Percentiles rank a stretch among this genome's conserved stretches.
These are phyloP conservation scores for Phyllostachys edulis DNA, from an alignment of 176 grass and related monocot genomes.

Conservation along the genomic window DNA sequence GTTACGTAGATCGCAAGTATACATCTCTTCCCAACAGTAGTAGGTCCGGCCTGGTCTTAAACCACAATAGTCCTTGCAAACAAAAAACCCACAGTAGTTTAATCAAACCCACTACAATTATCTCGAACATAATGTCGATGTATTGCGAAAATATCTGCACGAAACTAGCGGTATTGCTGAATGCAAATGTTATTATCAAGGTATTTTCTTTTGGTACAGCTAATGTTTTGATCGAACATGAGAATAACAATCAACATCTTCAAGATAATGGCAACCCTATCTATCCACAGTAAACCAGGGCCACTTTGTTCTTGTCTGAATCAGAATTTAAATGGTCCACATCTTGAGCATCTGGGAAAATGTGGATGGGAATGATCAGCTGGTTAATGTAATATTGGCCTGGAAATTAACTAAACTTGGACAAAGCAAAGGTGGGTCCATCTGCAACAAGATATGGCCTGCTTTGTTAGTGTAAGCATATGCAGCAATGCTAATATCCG, in stretches of 20 bases:
- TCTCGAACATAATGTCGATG: not conserved
- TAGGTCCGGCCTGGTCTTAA: not conserved
- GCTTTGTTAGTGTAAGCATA: slow-evolving; percentile 1
- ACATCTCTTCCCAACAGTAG: not conserved
- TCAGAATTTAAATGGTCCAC: not conserved
- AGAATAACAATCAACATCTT: not conserved
- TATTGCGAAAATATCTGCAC: not conserved
- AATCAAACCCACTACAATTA: not conserved
- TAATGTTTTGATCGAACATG: not conserved
- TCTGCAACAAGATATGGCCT: slow-evolving; percentile 16
- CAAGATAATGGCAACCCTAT: not conserved
- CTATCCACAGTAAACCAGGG: not conserved
- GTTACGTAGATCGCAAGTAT: not conserved
- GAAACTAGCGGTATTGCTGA: not conserved
- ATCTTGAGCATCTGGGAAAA: slow-evolving; percentile 15
- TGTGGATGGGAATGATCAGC: not conserved
- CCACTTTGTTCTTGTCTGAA: slow-evolving; percentile 1
- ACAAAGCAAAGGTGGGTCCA: not conserved
- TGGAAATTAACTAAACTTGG: slow-evolving; percentile 23
- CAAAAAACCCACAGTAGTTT: not conserved
- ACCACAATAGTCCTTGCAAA: not conserved
- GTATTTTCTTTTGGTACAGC: not conserved
- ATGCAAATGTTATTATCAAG: slow-evolving; percentile 29
- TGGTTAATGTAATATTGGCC: not conserved
- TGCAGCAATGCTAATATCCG: slow-evolving; percentile 4